A percentile compares a stretch with the other conserved stretches of the same genome.
These are phyloP conservation scores for Aspergillus novofumigatus DNA, from an alignment of 2,329 filamentous ascomycete species.

Conservation along the genomic window DNA sequence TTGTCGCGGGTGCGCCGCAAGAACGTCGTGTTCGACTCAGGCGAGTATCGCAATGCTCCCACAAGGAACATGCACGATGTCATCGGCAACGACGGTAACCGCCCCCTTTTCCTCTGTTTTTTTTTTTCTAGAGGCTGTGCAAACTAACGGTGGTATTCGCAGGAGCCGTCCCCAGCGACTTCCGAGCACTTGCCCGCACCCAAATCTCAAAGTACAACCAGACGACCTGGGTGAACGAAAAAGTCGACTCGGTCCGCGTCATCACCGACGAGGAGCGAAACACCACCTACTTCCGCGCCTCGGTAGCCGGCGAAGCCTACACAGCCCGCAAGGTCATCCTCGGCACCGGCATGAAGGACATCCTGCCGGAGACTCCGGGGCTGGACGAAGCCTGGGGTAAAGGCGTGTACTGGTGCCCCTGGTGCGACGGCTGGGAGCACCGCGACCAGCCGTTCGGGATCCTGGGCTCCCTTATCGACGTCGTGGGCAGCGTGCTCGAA, in stretches of 20 bases:
- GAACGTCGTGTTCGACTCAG: conserved; percentile 56
- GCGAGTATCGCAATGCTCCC: conserved; percentile 53
- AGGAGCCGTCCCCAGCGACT: conserved; percentile 55
- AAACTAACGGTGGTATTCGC: background rate
- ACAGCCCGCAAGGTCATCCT: conserved; percentile 54
- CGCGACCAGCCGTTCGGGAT: conserved; percentile 56
- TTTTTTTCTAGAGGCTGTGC: background rate
- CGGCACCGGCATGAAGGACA: conserved; percentile 54
- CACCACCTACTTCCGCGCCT: conserved; percentile 47
- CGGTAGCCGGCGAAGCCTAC: conserved; percentile 34
- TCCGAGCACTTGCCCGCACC: conserved; percentile 51
- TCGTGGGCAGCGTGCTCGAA: conserved; percentile 48
- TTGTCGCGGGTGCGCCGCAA: conserved; percentile 56
- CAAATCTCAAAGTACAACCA: conserved; percentile 52
- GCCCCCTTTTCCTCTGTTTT: background rate
- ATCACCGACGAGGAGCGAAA: conserved; percentile 22
- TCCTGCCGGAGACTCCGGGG: conserved; percentile 54
- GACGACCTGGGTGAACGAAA: conserved; percentile 50
- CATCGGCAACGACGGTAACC: conserved; percentile 54
- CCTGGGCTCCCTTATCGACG: conserved; percentile 44
- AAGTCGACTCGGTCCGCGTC: conserved; percentile 39
- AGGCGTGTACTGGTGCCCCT: conserved; percentile 61
- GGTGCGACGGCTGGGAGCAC: conserved; percentile 62
- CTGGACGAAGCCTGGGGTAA: conserved; percentile 54
- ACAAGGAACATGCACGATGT: conserved; percentile 61